Evolutionary conservation across 768 basidiomycete species (phyloP).

Genomic region (Artomyces pyxidatus): DNA sequence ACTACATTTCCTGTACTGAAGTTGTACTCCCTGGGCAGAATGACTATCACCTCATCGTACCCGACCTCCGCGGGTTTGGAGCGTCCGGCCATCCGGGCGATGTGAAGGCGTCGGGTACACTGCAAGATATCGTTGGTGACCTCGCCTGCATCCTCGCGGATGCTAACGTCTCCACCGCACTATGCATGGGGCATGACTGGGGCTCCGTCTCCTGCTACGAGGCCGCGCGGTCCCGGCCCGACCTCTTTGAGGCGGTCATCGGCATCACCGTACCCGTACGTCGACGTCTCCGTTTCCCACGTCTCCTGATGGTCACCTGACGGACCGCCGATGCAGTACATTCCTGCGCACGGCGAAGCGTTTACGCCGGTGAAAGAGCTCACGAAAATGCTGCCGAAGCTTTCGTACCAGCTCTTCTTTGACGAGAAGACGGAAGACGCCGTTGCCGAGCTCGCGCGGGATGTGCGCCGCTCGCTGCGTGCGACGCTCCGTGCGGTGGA

Average conservation of each 20-base stretch:
- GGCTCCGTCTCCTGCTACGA: conserved; percentile 62
- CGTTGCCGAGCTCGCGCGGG: conserved; percentile 41
- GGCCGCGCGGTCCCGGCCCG: conserved; percentile 59
- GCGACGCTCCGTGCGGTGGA: conserved; percentile 43
- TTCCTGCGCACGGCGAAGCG: too few relatives aligned
- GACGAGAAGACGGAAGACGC: conserved; percentile 40
- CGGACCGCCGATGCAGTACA: too few relatives aligned
- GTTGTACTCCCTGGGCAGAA: conserved; percentile 27
- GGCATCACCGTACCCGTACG: conserved; percentile 30
- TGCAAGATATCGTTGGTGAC: conserved; percentile 56
- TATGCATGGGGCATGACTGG: conserved; percentile 80
- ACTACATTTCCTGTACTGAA: background rate
- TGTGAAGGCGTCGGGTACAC: conserved; percentile 45
- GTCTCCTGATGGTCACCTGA: too few relatives aligned
- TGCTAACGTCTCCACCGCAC: conserved; percentile 37
- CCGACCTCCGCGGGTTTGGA: conserved; percentile 66
- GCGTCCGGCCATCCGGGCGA: conserved; percentile 60
- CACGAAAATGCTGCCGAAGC: conserved; percentile 34
- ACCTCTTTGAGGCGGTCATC: conserved; percentile 50
- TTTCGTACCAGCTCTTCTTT: conserved; percentile 55
- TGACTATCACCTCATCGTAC: conserved; percentile 54
- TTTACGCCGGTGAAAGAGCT: conserved; percentile 39
- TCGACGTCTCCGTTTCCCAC: conserved; percentile 7
- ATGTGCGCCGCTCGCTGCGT: conserved; percentile 50
- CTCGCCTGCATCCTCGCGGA: conserved; percentile 53